Evolutionary conservation across 257 asterid species (phyloP).

Genomic region (Capsicum pubescens): DNA sequence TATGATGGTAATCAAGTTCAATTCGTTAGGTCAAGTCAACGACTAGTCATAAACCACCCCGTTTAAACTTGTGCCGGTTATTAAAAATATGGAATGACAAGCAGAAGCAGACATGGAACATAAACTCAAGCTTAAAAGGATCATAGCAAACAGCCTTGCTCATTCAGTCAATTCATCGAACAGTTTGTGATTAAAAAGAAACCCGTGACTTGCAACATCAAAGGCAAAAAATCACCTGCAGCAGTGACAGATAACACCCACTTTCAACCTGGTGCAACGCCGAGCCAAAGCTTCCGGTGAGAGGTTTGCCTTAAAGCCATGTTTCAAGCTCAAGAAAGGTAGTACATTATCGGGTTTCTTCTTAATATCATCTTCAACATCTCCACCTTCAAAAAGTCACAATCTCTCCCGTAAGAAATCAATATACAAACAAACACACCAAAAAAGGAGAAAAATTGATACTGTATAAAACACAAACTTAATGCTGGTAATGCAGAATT

Average conservation of each 20-base stretch:
- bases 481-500: conserved; percentile 38
- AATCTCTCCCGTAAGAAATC: conserved; percentile 36
- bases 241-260: conserved; percentile 83
- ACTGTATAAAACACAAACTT: conserved; percentile 35
- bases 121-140: not conserved
- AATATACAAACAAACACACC: not conserved
- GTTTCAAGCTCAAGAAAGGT: conserved; percentile 33
- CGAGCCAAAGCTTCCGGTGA: conserved; percentile 55
- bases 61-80: not conserved
- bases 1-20: not conserved
- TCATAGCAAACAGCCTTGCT: not conserved
- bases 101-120: not conserved
- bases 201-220: not conserved
- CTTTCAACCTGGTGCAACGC: conserved; percentile 54
- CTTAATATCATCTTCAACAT: conserved; percentile 37
- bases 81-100: too few species aligned
- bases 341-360: conserved; percentile 42
- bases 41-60: not conserved
- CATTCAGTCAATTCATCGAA: not conserved
- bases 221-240: conserved; percentile 60
- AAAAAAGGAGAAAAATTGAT: not conserved
- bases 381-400: conserved; percentile 39
- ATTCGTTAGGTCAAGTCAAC: not conserved
- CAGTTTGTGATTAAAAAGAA: not conserved
- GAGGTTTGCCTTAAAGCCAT: conserved; percentile 34